These are phyloP conservation scores for Trichoderma sp. DNA, from an alignment of 2,329 filamentous ascomycete genomes.

Conservation along the genomic window DNA sequence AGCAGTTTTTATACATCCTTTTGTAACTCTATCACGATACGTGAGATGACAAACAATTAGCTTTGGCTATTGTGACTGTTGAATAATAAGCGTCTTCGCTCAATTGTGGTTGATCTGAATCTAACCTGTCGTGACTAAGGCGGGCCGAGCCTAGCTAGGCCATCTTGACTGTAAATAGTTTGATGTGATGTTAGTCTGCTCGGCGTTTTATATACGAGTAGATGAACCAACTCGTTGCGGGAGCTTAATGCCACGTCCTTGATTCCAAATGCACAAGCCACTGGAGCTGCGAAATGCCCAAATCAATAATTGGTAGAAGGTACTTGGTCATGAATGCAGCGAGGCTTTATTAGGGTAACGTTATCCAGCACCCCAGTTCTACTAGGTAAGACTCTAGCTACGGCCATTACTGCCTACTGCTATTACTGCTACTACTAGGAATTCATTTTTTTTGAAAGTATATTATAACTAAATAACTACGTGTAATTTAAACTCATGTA, in stretches of 20 bases:
- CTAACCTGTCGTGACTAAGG: neutral
- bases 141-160: neutral
- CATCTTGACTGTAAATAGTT: neutral
- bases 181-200: neutral
- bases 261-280: neutral
- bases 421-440: too few species aligned
- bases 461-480: too few species aligned
- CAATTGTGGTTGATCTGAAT: neutral
- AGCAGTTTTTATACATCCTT: neutral
- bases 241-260: neutral
- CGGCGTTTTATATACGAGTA: neutral
- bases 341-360: neutral
- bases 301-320: neutral
- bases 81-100: neutral
- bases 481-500: too few species aligned
- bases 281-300: neutral
- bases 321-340: neutral
- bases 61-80: neutral
- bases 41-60: neutral
- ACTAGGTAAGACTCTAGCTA: too few species aligned
- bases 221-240: neutral
- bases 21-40: too few species aligned
- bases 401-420: too few species aligned
- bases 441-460: too few species aligned
- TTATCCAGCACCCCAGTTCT: too few species aligned